phyloP scores from a whole-genome alignment of 352 stramenopile genomes.

The Globisporangium ultimum region DNA sequence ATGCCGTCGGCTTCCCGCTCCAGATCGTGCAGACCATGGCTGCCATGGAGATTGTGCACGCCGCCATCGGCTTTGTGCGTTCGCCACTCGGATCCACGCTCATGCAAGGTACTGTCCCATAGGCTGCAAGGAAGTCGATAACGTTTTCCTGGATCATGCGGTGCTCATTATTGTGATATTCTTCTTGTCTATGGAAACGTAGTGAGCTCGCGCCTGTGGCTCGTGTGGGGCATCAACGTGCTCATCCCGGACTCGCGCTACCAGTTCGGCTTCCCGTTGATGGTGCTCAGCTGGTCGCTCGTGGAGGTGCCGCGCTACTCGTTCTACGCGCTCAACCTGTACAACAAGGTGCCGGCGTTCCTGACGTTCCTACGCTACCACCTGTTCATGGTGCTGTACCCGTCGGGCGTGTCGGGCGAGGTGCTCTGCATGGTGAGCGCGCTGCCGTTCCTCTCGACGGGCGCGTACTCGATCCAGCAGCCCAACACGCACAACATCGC shows the following conservation, averaged over 20 bases:
- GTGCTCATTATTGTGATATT: too few relatives aligned
- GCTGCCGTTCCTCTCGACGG: constrained; percentile 48
- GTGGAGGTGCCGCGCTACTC: constrained; percentile 96
- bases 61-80: constrained; percentile 92
- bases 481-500: constrained; percentile 78
- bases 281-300: constrained; percentile 85
- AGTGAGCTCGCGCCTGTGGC: constrained; percentile 90
- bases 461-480: constrained; percentile 66
- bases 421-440: constrained; percentile 76
- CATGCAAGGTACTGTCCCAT: constrained; percentile 65
- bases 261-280: constrained; percentile 85
- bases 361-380: constrained; percentile 98
- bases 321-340: constrained; percentile 96
- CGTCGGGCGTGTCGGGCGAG: constrained; percentile 93
- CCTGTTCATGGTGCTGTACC: constrained; percentile 98
- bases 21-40: constrained; percentile 93
- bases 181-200: constrained; percentile 1
- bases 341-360: constrained; percentile 91
- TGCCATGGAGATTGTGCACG: constrained; percentile 96
- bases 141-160: constrained; percentile 27
- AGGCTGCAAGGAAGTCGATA: too few relatives aligned
- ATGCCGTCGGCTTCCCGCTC: constrained; percentile 51
- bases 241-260: constrained; percentile 70
- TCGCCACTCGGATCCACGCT: constrained; percentile 93
- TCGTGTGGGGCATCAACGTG: constrained; percentile 94